Evolutionary conservation across 345 rosid species (phyloP).

Genomic region (Pistacia integerrima): DNA sequence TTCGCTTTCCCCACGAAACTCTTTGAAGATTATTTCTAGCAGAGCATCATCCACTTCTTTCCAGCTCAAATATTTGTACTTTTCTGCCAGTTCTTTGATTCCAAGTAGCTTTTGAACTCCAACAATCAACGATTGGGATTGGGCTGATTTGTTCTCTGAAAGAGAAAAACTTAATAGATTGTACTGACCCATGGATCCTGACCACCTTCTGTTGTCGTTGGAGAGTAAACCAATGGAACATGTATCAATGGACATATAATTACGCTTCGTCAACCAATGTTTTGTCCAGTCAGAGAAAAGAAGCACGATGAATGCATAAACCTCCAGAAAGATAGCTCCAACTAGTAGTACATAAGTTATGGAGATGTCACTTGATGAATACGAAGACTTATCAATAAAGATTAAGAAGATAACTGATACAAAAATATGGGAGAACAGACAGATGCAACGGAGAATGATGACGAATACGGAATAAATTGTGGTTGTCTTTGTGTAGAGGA

Average conservation of each 20-base stretch:
- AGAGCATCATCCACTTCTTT: neutral
- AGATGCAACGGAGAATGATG: constrained; percentile 18
- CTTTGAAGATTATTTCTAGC: constrained; percentile 3
- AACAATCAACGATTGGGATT: neutral
- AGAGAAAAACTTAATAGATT: too few relatives aligned
- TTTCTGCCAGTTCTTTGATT: neutral
- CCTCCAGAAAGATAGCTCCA: neutral
- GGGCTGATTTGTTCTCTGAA: too few relatives aligned
- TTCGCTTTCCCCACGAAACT: neutral
- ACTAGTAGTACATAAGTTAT: neutral
- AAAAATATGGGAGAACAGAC: constrained; percentile 10
- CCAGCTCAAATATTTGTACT: neutral
- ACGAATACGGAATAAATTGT: neutral
- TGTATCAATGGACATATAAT: neutral
- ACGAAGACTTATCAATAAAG: neutral
- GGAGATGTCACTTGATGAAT: neutral
- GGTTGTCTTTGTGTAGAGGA: constrained; percentile 29
- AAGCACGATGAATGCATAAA: constrained; percentile 2
- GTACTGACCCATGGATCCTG: constrained; percentile 21
- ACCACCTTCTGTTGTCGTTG: constrained; percentile 17
- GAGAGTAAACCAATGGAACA: neutral
- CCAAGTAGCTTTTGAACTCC: neutral
- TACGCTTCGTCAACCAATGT: constrained; percentile 9
- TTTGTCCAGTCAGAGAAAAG: constrained; percentile 23
- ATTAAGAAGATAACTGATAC: constrained; percentile 15